phyloP scores from a whole-genome alignment of 2,329 filamentous ascomycete genomes.

The Calonectria honghensis region DNA sequence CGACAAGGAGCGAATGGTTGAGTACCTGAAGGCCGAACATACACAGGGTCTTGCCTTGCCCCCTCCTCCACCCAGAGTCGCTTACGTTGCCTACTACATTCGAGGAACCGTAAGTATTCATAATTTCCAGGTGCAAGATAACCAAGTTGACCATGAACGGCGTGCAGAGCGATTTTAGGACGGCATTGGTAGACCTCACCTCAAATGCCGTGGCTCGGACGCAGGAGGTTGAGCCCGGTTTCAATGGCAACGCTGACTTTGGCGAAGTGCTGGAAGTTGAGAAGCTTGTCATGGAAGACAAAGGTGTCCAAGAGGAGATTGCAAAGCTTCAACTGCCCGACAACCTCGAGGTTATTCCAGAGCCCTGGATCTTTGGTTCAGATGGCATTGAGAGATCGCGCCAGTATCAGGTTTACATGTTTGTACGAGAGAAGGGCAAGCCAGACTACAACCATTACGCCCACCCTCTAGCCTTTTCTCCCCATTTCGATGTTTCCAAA shows the following conservation, averaged over 20 bases:
- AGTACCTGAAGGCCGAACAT: slow-evolving; percentile 32
- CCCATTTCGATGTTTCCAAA: slow-evolving; percentile 26
- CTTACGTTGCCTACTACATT: slow-evolving; percentile 36
- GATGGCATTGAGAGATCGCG: slow-evolving; percentile 32
- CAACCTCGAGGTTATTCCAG: slow-evolving; percentile 32
- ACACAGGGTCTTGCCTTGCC: neutral
- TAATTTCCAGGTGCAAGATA: no score
- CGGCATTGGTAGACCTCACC: slow-evolving; percentile 30
- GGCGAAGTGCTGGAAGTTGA: slow-evolving; percentile 35
- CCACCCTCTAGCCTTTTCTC: slow-evolving; percentile 32
- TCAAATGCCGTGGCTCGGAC: slow-evolving; percentile 10
- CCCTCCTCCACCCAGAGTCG: slow-evolving; percentile 16
- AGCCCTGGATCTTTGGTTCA: slow-evolving; percentile 39
- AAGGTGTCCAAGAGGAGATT: slow-evolving; percentile 28
- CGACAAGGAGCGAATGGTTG: slow-evolving; percentile 33
- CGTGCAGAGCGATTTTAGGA: slow-evolving; percentile 25
- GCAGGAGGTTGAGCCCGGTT: neutral
- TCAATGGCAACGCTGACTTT: slow-evolving; percentile 35
- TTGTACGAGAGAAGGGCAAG: slow-evolving; percentile 37
- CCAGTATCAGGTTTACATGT: slow-evolving; percentile 41
- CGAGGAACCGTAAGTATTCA: slow-evolving; percentile 30
- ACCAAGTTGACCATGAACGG: neutral
- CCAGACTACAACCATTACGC: slow-evolving; percentile 40
- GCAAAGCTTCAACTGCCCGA: slow-evolving; percentile 33
- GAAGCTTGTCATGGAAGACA: slow-evolving; percentile 35